phyloP scores from a whole-genome alignment of 2,329 filamentous ascomycete genomes.

The Phialophora chinensis region DNA sequence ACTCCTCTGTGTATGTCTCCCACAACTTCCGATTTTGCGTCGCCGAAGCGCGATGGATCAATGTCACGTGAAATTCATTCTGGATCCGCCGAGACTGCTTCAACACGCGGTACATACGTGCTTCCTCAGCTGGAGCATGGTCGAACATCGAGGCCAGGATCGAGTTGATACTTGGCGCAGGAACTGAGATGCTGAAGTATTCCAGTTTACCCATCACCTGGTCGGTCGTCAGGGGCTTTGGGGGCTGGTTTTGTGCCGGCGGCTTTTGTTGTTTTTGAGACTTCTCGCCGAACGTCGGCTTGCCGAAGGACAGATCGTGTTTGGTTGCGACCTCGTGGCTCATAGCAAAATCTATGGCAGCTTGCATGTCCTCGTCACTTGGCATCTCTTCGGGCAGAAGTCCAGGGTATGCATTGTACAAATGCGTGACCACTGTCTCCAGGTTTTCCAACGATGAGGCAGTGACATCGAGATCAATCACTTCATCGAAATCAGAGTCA shows the following conservation, averaged over 20 bases:
- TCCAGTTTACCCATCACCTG: slow-evolving; percentile 57
- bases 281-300: slow-evolving; percentile 54
- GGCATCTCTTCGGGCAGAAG: slow-evolving; percentile 73
- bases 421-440: slow-evolving; percentile 73
- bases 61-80: slow-evolving; percentile 86
- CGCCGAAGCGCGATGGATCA: slow-evolving; percentile 77
- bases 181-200: slow-evolving; percentile 68
- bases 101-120: slow-evolving; percentile 77
- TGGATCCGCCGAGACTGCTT: slow-evolving; percentile 77
- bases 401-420: slow-evolving; percentile 79
- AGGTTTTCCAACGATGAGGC: slow-evolving; percentile 83
- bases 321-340: slow-evolving; percentile 74
- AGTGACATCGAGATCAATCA: slow-evolving; percentile 83
- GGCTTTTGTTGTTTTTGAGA: slow-evolving; percentile 39
- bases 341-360: slow-evolving; percentile 76
- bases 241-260: slow-evolving; percentile 20
- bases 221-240: slow-evolving; percentile 34
- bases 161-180: slow-evolving; percentile 57
- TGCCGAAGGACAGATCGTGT: slow-evolving; percentile 72
- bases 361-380: slow-evolving; percentile 73
- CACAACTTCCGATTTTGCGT: slow-evolving; percentile 72
- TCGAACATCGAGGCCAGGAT: slow-evolving; percentile 75
- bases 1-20: slow-evolving; percentile 71
- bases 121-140: slow-evolving; percentile 57
- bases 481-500: slow-evolving; percentile 79